Conservation (phyloP, 164 flowering plant genomes). For the Vitis rupestris region DNA sequence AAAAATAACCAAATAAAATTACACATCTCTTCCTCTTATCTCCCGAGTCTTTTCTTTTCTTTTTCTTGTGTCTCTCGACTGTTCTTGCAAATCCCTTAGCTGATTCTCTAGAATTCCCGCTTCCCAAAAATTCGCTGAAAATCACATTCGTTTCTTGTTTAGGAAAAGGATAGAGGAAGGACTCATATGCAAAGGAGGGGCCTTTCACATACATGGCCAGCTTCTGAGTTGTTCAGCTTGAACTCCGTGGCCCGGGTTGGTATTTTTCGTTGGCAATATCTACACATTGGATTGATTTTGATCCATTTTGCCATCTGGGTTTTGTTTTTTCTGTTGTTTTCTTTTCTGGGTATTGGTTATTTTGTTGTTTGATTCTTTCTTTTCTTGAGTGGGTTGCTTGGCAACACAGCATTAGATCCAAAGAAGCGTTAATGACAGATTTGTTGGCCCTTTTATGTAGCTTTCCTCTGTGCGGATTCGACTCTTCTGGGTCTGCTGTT, state of each 20-base stretch:
- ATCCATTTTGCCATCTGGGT: slow-evolving; percentile 11
- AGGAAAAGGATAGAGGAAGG: slow-evolving; percentile 1
- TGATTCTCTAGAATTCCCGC: slow-evolving; percentile 22
- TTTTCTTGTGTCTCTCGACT: slow-evolving; percentile 12
- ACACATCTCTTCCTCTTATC: too few relatives aligned
- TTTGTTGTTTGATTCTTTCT: neutral
- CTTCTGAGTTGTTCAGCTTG: neutral
- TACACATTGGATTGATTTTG: slow-evolving; percentile 14
- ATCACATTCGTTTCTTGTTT: slow-evolving; percentile 12
- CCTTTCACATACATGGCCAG: slow-evolving; percentile 2
- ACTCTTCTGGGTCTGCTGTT: neutral
- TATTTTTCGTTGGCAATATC: neutral
- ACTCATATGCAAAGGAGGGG: neutral
- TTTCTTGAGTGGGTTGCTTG: slow-evolving; percentile 5
- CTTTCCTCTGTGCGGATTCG: neutral
- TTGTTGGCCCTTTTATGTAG: neutral
- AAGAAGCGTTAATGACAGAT: slow-evolving; percentile 1
- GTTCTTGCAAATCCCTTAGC: slow-evolving; percentile 3
- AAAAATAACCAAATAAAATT: too few relatives aligned
- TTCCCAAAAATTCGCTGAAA: slow-evolving; percentile 9
- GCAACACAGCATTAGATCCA: slow-evolving; percentile 13
- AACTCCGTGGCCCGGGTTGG: slow-evolving; percentile 13
- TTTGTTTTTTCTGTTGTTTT: neutral
- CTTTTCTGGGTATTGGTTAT: neutral
- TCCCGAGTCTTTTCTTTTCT: too few relatives aligned